These are phyloP conservation scores for Emiliania huxleyi DNA, from an alignment of 78 protist species.

Conservation along the genomic window DNA sequence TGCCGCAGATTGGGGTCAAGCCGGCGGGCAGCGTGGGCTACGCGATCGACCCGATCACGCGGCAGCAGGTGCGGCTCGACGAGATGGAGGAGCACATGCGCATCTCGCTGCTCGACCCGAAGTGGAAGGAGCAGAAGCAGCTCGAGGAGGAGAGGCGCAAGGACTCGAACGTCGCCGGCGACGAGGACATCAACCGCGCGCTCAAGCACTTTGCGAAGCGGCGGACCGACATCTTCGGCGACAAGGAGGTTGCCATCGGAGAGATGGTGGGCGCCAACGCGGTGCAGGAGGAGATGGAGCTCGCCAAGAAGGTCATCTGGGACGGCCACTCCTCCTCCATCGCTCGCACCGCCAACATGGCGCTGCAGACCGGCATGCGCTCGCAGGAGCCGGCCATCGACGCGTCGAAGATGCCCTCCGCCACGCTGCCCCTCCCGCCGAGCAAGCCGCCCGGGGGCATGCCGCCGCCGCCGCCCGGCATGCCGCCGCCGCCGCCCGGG, in stretches of 20 bases:
- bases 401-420: background rate
- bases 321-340: background rate
- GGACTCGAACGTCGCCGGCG: background rate
- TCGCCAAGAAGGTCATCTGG: background rate
- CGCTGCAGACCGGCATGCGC: background rate
- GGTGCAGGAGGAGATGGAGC: background rate
- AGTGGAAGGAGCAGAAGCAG: slow-evolving; percentile 52
- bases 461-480: slow-evolving; percentile 26
- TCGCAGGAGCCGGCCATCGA: background rate
- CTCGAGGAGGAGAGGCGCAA: background rate
- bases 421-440: background rate
- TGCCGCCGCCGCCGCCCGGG: background rate
- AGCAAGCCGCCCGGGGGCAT: background rate
- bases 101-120: slow-evolving; percentile 70
- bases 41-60: slow-evolving; percentile 38
- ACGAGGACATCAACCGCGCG: background rate
- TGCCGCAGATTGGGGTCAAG: background rate
- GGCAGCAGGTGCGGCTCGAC: slow-evolving; percentile 48
- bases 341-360: background rate
- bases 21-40: background rate
- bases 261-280: background rate
- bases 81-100: slow-evolving; percentile 82
- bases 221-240: slow-evolving; percentile 53
- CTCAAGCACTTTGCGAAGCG: background rate
- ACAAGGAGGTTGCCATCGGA: slow-evolving; percentile 33